Evolutionary conservation across 257 asterid species (phyloP).

Genomic region (Thymus quinquecostatus): DNA sequence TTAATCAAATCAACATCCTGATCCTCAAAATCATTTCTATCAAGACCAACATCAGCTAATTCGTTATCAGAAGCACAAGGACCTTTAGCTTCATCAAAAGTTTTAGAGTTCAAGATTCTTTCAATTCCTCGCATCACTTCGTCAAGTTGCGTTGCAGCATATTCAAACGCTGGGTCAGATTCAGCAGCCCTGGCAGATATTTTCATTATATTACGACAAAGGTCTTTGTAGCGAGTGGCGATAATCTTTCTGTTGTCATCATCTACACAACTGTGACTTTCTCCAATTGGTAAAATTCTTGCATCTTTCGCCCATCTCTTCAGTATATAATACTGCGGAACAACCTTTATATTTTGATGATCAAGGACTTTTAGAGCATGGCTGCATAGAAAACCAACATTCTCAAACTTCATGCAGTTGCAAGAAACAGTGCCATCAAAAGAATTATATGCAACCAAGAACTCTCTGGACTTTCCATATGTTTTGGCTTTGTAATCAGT

Average conservation of each 20-base stretch:
- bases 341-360: constrained; percentile 59
- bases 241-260: constrained; percentile 46
- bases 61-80: constrained; percentile 40
- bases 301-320: constrained; percentile 74
- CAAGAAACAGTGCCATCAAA: constrained; percentile 56
- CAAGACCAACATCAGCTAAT: constrained; percentile 40
- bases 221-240: constrained; percentile 56
- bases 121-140: constrained; percentile 62
- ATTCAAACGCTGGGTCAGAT: constrained; percentile 62
- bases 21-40: constrained; percentile 45
- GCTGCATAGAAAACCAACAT: constrained; percentile 60
- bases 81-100: constrained; percentile 44
- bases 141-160: constrained; percentile 57
- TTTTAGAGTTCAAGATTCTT: constrained; percentile 51
- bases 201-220: constrained; percentile 50
- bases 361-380: constrained; percentile 67
- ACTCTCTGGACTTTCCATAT: constrained; percentile 55
- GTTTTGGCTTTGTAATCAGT: constrained; percentile 57
- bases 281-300: constrained; percentile 42
- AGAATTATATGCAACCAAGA: constrained; percentile 48
- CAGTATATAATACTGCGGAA: constrained; percentile 55
- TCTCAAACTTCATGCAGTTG: constrained; percentile 71
- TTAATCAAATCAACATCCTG: constrained; percentile 45
- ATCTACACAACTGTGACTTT: constrained; percentile 34
- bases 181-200: constrained; percentile 65